Evolutionary conservation across 2,329 filamentous ascomycete species (phyloP), one percentile per base, ranked within the genome.

Genomic region (Aspergillus jensenii): DNA sequence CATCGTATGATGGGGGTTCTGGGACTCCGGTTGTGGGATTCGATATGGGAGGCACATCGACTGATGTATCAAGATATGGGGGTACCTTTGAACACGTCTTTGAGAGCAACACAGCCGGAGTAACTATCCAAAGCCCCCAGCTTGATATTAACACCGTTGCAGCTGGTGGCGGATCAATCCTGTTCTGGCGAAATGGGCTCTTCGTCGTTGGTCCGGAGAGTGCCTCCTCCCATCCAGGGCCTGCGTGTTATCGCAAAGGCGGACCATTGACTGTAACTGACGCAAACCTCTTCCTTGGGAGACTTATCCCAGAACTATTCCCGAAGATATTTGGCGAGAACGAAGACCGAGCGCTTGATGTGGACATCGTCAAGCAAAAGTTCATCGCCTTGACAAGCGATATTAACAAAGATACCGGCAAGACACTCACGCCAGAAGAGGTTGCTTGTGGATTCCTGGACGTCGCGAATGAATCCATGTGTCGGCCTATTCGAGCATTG

Each of bases 101-200:
- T 65, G 93, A 96, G 75, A 96, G 92, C 0, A 96, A 91, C 0
- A 96, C 91, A 0, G 93, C 93, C 0, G 93, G 93, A 15, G 90
- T 96, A 0, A 93, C 92, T 0, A 95, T 96, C 25, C 92, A 96
- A 68, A 93, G 90, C 1, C 93, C 93, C 0, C 92, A 96, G 68
- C 82, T 96, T 0, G 92, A 96, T 68, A 96, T 96, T 77, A 96
- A 96, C 74, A 97, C 93, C 0, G 93, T 97, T 1, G 93, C 93
- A 5, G 93, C 93, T 3, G 93, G 93, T 44, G 93, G 93, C 61
- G 77, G 77, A 17, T 79, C 77, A 1, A 78, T 78, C 39, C 80
- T 97, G 3, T 95, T 96, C 75, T 96, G 91, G 83, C 87, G 85
- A 61, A 96, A 96, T 63, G 92, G 93, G 0, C 80, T 97, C 0